A percentile compares a stretch with the other conserved stretches of the same genome.
Conservation (phyloP, 768 basidiomycete species). For the Suillus subalutaceus region DNA sequence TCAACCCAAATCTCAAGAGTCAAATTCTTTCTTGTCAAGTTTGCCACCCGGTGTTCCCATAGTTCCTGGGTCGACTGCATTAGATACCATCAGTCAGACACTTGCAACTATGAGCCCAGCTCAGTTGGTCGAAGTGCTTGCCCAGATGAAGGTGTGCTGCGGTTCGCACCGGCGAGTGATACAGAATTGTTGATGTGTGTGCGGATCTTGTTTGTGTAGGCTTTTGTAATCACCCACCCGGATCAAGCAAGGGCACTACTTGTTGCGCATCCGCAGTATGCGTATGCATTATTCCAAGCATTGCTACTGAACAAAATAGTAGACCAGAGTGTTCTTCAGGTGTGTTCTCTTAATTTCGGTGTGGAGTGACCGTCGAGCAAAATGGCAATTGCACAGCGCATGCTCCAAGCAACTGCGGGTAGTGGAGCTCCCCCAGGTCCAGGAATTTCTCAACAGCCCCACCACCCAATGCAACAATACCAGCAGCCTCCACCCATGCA, state of each 20-base stretch:
- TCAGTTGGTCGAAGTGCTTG: constrained; percentile 90
- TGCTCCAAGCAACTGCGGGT: constrained; percentile 51
- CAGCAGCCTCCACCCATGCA: constrained; percentile 35
- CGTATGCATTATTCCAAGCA: constrained; percentile 95
- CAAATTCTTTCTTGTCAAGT: constrained; percentile 58
- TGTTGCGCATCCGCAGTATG: constrained; percentile 85
- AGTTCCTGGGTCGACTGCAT: constrained; percentile 66
- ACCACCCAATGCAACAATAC: constrained; percentile 34
- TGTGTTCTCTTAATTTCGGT: constrained; percentile 38
- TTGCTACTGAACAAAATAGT: constrained; percentile 93
- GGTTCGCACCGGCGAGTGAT: constrained; percentile 14
- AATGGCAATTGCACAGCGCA: constrained; percentile 39
- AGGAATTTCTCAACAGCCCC: constrained; percentile 31
- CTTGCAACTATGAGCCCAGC: constrained; percentile 82
- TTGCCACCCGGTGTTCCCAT: constrained; percentile 80
- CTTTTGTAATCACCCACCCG: constrained; percentile 88
- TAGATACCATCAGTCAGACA: constrained; percentile 85
- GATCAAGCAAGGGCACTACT: constrained; percentile 86
- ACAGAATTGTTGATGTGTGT: constrained; percentile 19
- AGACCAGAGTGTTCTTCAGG: constrained; percentile 84
- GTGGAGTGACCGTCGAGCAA: constrained; percentile 9
- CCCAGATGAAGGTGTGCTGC: constrained; percentile 92
- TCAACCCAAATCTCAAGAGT: constrained; percentile 38
- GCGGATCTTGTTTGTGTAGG: constrained; percentile 48
- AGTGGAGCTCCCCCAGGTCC: constrained; percentile 28